Evolutionary conservation across 2,329 filamentous ascomycete species (phyloP).

Genomic region (Xylariaceae sp.): DNA sequence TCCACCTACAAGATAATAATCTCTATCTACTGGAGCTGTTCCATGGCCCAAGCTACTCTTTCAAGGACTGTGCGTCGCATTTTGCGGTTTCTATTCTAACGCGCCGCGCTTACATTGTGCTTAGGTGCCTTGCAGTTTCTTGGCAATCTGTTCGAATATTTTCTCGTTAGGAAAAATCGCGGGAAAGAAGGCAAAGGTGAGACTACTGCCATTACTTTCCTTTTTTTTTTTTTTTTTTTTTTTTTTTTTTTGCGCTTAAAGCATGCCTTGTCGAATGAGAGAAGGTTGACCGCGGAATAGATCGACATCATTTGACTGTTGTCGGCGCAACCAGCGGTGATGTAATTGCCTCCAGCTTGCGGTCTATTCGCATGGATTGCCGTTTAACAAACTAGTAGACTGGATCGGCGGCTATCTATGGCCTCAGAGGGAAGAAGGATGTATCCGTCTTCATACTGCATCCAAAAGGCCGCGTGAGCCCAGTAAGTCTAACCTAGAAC

Average conservation of each 20-base stretch:
- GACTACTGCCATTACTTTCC: neutral
- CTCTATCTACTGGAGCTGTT: slow-evolving; percentile 90
- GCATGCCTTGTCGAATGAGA: neutral
- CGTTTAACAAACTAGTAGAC: slow-evolving; percentile 45
- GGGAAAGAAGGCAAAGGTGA: slow-evolving; percentile 54
- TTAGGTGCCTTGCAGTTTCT: slow-evolving; percentile 74
- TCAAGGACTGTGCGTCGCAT: slow-evolving; percentile 68
- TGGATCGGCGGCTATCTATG: slow-evolving; percentile 93
- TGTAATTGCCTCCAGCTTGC: slow-evolving; percentile 12
- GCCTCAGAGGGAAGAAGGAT: slow-evolving; percentile 91
- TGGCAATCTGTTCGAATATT: slow-evolving; percentile 94
- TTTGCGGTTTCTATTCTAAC: neutral
- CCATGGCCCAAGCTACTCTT: slow-evolving; percentile 91
- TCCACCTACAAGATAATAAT: slow-evolving; percentile 71
- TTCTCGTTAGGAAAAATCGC: slow-evolving; percentile 68
- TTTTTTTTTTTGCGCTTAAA: neutral
- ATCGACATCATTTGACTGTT: slow-evolving; percentile 77
- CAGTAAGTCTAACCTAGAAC: slow-evolving; percentile 33
- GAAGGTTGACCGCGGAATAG: slow-evolving; percentile 31
- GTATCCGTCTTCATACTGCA: slow-evolving; percentile 93
- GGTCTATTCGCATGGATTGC: neutral
- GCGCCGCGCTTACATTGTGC: slow-evolving; percentile 5
- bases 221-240: neutral
- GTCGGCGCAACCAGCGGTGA: slow-evolving; percentile 84
- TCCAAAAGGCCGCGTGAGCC: slow-evolving; percentile 84